These are phyloP conservation scores for Vaccinium vitisidaea DNA, from an alignment of 148 eudicot species.

Conservation along the genomic window DNA sequence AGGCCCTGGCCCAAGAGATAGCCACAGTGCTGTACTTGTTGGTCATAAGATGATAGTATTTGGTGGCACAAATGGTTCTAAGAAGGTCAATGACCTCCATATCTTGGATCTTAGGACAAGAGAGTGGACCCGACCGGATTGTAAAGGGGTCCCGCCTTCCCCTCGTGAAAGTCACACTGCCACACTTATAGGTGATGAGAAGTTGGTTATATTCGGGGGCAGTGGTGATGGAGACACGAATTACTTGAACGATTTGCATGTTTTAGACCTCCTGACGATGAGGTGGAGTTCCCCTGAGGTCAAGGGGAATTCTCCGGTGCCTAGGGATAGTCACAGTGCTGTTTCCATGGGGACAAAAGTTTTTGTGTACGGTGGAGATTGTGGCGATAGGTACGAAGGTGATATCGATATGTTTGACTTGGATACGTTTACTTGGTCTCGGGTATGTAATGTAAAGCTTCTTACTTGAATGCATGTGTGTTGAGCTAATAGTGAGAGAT, in stretches of 20 bases:
- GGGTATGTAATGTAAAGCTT: conserved; percentile 39
- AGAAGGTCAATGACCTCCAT: conserved; percentile 74
- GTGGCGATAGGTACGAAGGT: conserved; percentile 82
- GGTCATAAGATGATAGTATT: conserved; percentile 64
- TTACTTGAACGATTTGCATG: conserved; percentile 78
- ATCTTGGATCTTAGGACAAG: conserved; percentile 59
- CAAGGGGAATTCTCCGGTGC: conserved; percentile 50
- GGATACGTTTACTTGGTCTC: conserved; percentile 63
- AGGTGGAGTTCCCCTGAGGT: conserved; percentile 59
- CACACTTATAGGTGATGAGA: conserved; percentile 56
- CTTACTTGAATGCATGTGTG: neutral
- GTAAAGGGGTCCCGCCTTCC: conserved; percentile 60
- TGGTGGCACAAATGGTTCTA: conserved; percentile 85
- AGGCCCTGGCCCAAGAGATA: conserved; percentile 84
- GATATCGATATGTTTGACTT: conserved; percentile 65
- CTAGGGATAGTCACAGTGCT: conserved; percentile 82
- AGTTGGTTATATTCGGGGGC: conserved; percentile 77
- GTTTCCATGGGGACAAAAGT: conserved; percentile 54
- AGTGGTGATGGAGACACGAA: conserved; percentile 87
- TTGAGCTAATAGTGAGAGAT: neutral
- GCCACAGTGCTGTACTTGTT: conserved; percentile 71
- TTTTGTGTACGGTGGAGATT: conserved; percentile 82
- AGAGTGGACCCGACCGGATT: conserved; percentile 63
- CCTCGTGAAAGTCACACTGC: conserved; percentile 95
- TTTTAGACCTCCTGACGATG: conserved; percentile 74